Conservation (phyloP, 2,329 filamentous ascomycete species). For the Colletotrichum sp. region DNA sequence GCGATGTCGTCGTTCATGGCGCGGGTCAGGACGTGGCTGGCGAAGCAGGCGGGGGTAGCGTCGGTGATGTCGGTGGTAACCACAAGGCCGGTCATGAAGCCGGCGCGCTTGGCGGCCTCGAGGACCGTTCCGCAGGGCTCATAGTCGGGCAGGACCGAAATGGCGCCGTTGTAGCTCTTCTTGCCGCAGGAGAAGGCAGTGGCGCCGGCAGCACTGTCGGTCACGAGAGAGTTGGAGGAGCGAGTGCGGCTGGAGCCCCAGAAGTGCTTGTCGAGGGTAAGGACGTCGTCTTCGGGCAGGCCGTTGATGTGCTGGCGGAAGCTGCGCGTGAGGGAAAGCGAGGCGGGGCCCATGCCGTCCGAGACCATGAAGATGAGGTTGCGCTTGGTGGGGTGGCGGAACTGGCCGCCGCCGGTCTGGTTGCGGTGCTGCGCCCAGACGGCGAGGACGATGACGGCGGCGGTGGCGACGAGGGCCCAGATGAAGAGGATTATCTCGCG, state of each 20-base stretch:
- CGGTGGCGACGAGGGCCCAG: conserved; percentile 85
- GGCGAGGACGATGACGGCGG: conserved; percentile 78
- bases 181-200: conserved; percentile 92
- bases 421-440: conserved; percentile 78
- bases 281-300: conserved; percentile 75
- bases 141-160: conserved; percentile 84
- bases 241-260: conserved; percentile 90
- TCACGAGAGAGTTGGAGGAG: conserved; percentile 84
- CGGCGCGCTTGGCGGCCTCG: conserved; percentile 90
- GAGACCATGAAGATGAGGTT: conserved; percentile 99
- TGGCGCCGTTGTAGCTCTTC: conserved; percentile 98
- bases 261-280: conserved; percentile 85
- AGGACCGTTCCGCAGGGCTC: conserved; percentile 89
- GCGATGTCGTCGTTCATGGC: conserved; percentile 90
- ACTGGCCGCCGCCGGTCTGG: conserved; percentile 40
- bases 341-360: conserved; percentile 97
- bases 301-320: conserved; percentile 81
- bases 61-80: conserved; percentile 96
- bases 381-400: conserved; percentile 62
- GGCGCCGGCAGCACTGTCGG: conserved; percentile 95
- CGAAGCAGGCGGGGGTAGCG: conserved; percentile 95
- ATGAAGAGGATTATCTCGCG: conserved; percentile 78
- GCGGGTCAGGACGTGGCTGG: conserved; percentile 81
- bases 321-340: conserved; percentile 83
- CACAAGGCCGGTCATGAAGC: conserved; percentile 91